A percentile compares a stretch with the other conserved stretches of the same genome.
These are phyloP conservation scores for Logfia minima DNA, from an alignment of 129 eudicot genomes.

Conservation along the genomic window DNA sequence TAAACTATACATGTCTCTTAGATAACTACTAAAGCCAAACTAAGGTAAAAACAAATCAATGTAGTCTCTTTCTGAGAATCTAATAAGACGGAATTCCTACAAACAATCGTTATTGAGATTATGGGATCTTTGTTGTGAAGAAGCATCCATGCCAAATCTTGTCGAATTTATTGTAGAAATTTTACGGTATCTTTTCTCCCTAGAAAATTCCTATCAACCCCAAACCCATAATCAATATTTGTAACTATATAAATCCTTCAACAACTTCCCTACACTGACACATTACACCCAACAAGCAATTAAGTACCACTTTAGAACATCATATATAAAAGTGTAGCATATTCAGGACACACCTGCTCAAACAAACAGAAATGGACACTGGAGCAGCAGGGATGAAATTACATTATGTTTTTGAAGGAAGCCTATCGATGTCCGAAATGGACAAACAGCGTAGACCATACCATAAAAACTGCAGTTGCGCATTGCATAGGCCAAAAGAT, in stretches of 20 bases:
- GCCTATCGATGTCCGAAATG: constrained; percentile 9
- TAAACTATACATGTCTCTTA: not conserved
- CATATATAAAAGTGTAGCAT: not conserved
- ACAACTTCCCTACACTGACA: not conserved
- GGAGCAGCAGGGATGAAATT: constrained; percentile 1
- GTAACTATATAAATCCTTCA: not conserved
- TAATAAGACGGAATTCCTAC: not conserved
- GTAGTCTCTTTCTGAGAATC: constrained; percentile 8
- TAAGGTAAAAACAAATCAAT: constrained; percentile 7
- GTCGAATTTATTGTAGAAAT: not conserved
- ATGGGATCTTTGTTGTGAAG: constrained; percentile 13
- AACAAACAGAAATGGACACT: not conserved
- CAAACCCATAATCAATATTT: not conserved
- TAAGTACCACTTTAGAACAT: not conserved
- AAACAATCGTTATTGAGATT: not conserved
- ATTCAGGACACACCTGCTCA: not conserved
- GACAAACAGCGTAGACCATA: constrained; percentile 13
- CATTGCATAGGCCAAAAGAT: not conserved
- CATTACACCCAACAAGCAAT: not conserved
- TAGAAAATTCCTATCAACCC: not conserved
- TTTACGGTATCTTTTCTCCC: constrained; percentile 7
- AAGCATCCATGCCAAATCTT: constrained; percentile 9
- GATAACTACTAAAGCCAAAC: not conserved
- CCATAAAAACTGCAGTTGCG: constrained; percentile 5
- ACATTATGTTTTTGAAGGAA: constrained; percentile 8